phyloP scores from a whole-genome alignment of 208 protist genomes.

The Wallacemonas sp. region DNA sequence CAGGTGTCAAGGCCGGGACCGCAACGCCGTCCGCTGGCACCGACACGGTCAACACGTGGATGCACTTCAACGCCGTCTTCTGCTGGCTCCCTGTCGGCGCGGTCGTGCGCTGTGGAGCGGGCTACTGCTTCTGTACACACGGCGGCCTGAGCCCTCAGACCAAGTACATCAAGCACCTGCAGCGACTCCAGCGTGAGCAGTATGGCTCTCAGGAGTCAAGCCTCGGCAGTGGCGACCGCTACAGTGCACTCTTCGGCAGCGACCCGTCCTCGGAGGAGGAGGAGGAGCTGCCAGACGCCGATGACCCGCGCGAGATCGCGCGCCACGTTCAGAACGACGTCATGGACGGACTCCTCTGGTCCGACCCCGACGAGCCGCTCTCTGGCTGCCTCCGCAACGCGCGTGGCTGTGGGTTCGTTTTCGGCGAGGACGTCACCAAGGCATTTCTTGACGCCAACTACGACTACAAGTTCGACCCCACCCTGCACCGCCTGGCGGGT shows the following conservation, averaged over 20 bases:
- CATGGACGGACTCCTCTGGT: slow-evolving; percentile 99
- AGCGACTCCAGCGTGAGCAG: slow-evolving; percentile 55
- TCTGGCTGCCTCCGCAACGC: slow-evolving; percentile 55
- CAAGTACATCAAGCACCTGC: slow-evolving; percentile 41
- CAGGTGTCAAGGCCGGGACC: slow-evolving; percentile 6
- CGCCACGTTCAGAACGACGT: slow-evolving; percentile 88
- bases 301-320: background rate
- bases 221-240: slow-evolving; percentile 10
- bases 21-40: background rate
- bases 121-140: slow-evolving; percentile 84
- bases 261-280: slow-evolving; percentile 8
- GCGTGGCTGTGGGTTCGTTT: slow-evolving; percentile 74
- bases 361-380: slow-evolving; percentile 95
- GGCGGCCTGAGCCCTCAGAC: slow-evolving; percentile 78
- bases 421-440: slow-evolving; percentile 71
- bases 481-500: slow-evolving; percentile 19
- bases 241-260: slow-evolving; percentile 4
- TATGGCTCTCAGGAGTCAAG: slow-evolving; percentile 46
- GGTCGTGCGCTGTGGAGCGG: slow-evolving; percentile 67
- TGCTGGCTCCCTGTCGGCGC: slow-evolving; percentile 85
- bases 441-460: slow-evolving; percentile 72
- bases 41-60: slow-evolving; percentile 46
- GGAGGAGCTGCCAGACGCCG: background rate
- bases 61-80: slow-evolving; percentile 81
- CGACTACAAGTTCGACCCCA: slow-evolving; percentile 33